Base-by-base conservation (phyloP, 768 basidiomycete genomes). In the Leccinum truebloodii region DNA sequence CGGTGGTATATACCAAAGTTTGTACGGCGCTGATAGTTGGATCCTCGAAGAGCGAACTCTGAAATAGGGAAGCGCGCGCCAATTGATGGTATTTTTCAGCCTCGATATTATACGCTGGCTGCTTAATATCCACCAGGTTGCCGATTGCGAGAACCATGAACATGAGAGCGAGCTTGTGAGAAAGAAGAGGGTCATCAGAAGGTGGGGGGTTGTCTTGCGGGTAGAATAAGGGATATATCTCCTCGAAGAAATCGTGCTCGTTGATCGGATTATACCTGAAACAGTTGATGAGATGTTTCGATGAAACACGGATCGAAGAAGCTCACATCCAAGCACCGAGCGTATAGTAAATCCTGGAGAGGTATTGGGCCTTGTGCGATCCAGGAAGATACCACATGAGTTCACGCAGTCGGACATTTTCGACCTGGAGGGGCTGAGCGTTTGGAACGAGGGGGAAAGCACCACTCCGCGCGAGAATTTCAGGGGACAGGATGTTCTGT, bases 311-410 rank as follows among this genome's bases (percentile, higher is more conserved):
- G 54, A 34, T 51, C 34, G 59, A 35, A 57, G 37, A 66, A 26
- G 54, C 86, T 74, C 73, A 88, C 87, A 89, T 88, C 87, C 87
- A 89, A 57, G 86, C 83, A 32, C 86, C 89, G 67, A 85, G 81
- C 28, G 79, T 79, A 71, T 79, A 88, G 70, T 86, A 90, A 20
- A 83, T 80, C 20, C 80, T 79, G 26, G 83, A 81, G 41, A 91
- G 74, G 57, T 84, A 81, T n/a, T 81, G 76, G 4, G 90, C 88
- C 59, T 80, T 82, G 34, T 83, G 80, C 2, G 80, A 72, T 13
- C 82, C 75, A 3, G 90, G 90, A 18, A 92, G 82, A 70, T 90
- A 88, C 85, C 86, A 88, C 63, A 81, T 82, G 18, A 92, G 79
- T 51, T 77, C 80, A 54, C 84, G 81, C 4, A 89, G 71, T 22